Evolutionary conservation across 805 yeast genomes (phyloP), one percentile per base, ranked within the genome.

Genomic region (Kodamaea laetipori): DNA sequence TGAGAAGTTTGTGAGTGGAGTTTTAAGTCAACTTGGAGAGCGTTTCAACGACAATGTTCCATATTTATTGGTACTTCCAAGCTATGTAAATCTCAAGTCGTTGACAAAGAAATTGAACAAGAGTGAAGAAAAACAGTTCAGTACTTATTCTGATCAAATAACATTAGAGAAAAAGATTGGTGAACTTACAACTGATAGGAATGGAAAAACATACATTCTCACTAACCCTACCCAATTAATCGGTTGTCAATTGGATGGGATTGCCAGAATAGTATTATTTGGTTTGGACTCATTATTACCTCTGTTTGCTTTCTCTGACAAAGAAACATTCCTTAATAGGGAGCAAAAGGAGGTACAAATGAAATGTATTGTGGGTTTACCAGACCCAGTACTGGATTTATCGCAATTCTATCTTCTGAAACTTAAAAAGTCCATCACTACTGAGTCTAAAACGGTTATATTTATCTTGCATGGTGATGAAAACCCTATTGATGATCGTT

Each of bases 201-300:
- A 44, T 39, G 21, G 48, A 57, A 4, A 19, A 9, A 30, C 15
- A 41, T 24, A 16, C 23, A 15, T 31, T 30, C 21, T 37, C 6
- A 30, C 17, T 10, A 30, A 39, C 16, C 30, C 37, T 8, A 8
- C 28, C 23, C 54, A 56, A 30, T 34, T 55, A 15, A 30, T 57
- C 6, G 58, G 60, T 2, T 38, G 34, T 12, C 19, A 39, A 38
- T 3, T 25, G 46, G 6, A n/a, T 19, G 17, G 50, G 41, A 27
- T 42, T 8, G 18, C 49, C 9, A 52, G 53, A 23, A 21, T 59
- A 13, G 33, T 54, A 2, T 39, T 57, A 5, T 31, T 51, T 23
- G 60, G 58, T 6, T 37, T 59, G 9, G 61, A 60, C 30, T 31
- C 54, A 6, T 44, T 58, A n/a, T 28, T 57, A 11, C 60, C 60